A percentile compares a stretch with the other conserved stretches of the same genome.
phyloP scores from a whole-genome alignment of 2,329 filamentous ascomycete genomes.

The Aspergillus sp. region DNA sequence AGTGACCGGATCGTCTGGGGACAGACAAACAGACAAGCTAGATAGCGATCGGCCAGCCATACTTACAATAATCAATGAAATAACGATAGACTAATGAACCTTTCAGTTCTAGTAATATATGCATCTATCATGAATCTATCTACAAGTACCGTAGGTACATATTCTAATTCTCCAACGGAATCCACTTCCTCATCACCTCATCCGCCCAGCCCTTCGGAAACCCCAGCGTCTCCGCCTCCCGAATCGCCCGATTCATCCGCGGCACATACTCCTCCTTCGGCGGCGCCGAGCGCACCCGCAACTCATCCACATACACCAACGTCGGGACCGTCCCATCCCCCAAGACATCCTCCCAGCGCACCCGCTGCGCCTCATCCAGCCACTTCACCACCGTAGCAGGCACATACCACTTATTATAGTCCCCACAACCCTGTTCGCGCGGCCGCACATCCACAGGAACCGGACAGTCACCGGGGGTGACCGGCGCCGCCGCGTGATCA shows the following conservation, averaged over 20 bases:
- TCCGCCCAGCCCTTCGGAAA: slow-evolving; percentile 34
- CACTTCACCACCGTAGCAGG: slow-evolving; percentile 28
- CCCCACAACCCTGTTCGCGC: slow-evolving; percentile 30
- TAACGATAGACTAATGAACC: background rate
- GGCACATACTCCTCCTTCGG: slow-evolving; percentile 40
- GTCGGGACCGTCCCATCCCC: slow-evolving; percentile 18
- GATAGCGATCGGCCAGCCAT: background rate
- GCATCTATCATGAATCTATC: background rate
- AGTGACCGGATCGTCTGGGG: background rate
- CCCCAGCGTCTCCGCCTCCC: slow-evolving; percentile 35
- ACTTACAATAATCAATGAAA: background rate
- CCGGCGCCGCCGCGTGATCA: slow-evolving; percentile 18
- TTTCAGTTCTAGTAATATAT: background rate
- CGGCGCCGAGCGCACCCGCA: slow-evolving; percentile 27
- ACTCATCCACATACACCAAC: slow-evolving; percentile 44
- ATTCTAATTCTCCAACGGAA: slow-evolving; percentile 24
- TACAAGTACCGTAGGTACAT: background rate
- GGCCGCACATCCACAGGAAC: slow-evolving; percentile 22
- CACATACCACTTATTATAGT: slow-evolving; percentile 40
- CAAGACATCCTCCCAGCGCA: slow-evolving; percentile 4
- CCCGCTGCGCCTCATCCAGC: slow-evolving; percentile 23
- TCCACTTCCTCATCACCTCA: slow-evolving; percentile 37
- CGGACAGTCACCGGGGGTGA: background rate
- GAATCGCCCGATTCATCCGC: slow-evolving; percentile 43
- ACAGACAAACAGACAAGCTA: too few species aligned